A percentile compares a stretch with the other conserved stretches of the same genome.
phyloP scores from a whole-genome alignment of 306 rosid genomes.

The Astragalus glycyphyllos region DNA sequence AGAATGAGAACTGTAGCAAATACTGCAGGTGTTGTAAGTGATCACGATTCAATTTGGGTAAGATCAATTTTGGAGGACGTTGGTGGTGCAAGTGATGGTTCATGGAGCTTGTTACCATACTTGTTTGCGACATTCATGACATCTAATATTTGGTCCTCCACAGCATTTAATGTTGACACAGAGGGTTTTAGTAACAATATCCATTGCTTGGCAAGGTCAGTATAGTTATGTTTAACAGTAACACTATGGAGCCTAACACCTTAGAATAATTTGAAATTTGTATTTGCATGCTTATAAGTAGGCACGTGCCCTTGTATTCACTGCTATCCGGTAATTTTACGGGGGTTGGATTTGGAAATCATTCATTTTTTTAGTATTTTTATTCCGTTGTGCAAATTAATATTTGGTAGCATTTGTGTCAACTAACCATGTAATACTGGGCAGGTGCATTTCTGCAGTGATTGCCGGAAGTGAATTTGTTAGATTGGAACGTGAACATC shows the following conservation, averaged over 20 bases:
- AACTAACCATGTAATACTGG: slow-evolving; percentile 39
- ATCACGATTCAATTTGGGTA: slow-evolving; percentile 93
- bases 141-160: slow-evolving; percentile 84
- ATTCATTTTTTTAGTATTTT: slow-evolving; percentile 26
- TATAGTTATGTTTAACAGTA: slow-evolving; percentile 37
- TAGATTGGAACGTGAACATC: slow-evolving; percentile 85
- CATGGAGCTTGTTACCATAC: slow-evolving; percentile 96
- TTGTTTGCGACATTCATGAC: slow-evolving; percentile 95
- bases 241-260: slow-evolving; percentile 15
- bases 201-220: slow-evolving; percentile 93
- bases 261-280: slow-evolving; percentile 30
- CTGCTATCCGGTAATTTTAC: slow-evolving; percentile 25
- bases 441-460: slow-evolving; percentile 95
- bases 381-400: slow-evolving; percentile 27
- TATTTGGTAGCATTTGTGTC: slow-evolving; percentile 4
- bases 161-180: slow-evolving; percentile 95
- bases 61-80: slow-evolving; percentile 91
- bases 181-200: slow-evolving; percentile 95
- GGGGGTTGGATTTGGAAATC: slow-evolving; percentile 19
- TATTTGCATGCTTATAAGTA: slow-evolving; percentile 36
- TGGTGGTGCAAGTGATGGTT: slow-evolving; percentile 95
- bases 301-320: slow-evolving; percentile 37
- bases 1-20: slow-evolving; percentile 87
- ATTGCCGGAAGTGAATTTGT: slow-evolving; percentile 91
- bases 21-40: slow-evolving; percentile 68